Conservation (phyloP, 768 basidiomycete genomes). For the Lenzites betulinus region DNA sequence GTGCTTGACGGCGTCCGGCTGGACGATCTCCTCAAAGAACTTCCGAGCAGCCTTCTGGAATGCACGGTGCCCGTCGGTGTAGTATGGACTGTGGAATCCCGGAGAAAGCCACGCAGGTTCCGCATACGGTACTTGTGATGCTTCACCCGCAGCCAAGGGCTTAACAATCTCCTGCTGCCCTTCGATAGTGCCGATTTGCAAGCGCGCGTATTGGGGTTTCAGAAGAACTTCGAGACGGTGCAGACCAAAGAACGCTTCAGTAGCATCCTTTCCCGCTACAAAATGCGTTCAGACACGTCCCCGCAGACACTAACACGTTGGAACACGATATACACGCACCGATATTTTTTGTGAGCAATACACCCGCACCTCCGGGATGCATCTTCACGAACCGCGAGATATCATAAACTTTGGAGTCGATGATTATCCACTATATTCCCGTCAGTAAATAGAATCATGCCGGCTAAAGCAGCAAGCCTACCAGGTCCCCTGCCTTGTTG, state of each 20-base stretch:
- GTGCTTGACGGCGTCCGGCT: constrained; percentile 71
- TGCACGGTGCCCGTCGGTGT: constrained; percentile 66
- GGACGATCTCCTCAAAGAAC: constrained; percentile 76
- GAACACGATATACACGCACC: constrained; percentile 44
- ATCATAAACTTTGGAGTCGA: constrained; percentile 83
- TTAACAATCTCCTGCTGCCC: constrained; percentile 61
- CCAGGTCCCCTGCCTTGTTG: constrained; percentile 82
- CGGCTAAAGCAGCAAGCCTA: constrained; percentile 34
- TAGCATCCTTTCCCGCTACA: constrained; percentile 71
- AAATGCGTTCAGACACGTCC: neutral
- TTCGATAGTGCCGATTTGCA: constrained; percentile 63
- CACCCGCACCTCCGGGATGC: constrained; percentile 85
- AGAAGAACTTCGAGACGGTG: constrained; percentile 82
- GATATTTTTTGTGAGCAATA: constrained; percentile 64
- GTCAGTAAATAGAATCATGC: neutral
- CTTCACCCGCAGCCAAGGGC: constrained; percentile 56
- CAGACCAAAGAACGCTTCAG: constrained; percentile 80
- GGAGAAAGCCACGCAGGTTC: constrained; percentile 80
- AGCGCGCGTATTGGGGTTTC: constrained; percentile 69
- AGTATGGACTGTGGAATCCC: constrained; percentile 77
- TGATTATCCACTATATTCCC: constrained; percentile 68
- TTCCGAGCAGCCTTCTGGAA: constrained; percentile 78
- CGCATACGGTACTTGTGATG: constrained; percentile 80
- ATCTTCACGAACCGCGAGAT: constrained; percentile 78
- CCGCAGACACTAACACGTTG: neutral